phyloP scores from a whole-genome alignment of 805 yeast genomes.

The Pichia eremophila region DNA sequence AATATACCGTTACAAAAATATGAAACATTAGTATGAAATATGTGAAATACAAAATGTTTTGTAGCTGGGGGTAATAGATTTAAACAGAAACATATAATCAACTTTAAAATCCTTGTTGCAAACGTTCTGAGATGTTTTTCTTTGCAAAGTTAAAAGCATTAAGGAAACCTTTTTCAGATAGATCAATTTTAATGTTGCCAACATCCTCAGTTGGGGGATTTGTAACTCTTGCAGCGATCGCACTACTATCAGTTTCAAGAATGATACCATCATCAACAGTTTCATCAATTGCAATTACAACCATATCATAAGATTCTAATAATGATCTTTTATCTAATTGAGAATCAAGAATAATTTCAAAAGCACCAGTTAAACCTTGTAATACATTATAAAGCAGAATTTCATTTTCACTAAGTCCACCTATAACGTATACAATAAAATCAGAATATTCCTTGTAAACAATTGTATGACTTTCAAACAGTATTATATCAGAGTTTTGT shows the following conservation, averaged over 20 bases:
- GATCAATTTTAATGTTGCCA: constrained; percentile 49
- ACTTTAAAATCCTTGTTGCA: constrained; percentile 29
- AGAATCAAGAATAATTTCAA: constrained; percentile 62
- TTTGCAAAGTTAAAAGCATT: constrained; percentile 85
- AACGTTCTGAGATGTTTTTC: constrained; percentile 43
- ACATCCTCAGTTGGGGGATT: constrained; percentile 67
- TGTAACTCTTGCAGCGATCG: constrained; percentile 87
- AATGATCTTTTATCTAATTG: constrained; percentile 72
- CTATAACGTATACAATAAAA: constrained; percentile 60
- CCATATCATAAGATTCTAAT: constrained; percentile 77
- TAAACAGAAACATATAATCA: no score
- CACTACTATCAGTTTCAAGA: constrained; percentile 79
- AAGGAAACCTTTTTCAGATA: constrained; percentile 66
- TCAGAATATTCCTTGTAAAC: constrained; percentile 85
- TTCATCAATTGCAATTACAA: constrained; percentile 82
- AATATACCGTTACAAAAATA: no score
- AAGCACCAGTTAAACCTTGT: constrained; percentile 69
- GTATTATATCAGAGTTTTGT: constrained; percentile 67
- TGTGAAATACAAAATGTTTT: no score
- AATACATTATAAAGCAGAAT: constrained; percentile 65
- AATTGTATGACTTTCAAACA: constrained; percentile 70
- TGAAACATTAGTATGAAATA: no score
- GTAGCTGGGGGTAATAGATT: no score
- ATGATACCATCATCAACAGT: constrained; percentile 89
- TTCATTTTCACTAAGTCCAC: constrained; percentile 79